Conservation (phyloP, 2,329 filamentous ascomycete species). For the Sporothrix sp. region DNA sequence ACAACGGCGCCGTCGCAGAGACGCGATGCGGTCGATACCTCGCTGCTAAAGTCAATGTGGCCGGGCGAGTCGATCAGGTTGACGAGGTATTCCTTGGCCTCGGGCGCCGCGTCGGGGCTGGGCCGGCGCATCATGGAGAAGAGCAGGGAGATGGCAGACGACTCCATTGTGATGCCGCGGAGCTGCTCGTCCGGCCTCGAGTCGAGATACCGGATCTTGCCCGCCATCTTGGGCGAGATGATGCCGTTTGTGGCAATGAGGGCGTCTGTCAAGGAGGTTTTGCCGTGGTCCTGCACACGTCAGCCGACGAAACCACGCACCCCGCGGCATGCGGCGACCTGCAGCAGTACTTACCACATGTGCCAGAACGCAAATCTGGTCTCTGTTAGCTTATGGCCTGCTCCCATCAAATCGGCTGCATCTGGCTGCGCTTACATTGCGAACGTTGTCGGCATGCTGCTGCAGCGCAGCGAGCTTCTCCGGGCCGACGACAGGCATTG, state of each 20-base stretch:
- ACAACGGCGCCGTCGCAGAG: slow-evolving; percentile 92
- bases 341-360: slow-evolving; percentile 54
- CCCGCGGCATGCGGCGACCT: neutral
- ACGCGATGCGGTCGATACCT: slow-evolving; percentile 90
- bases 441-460: slow-evolving; percentile 74
- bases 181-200: slow-evolving; percentile 92
- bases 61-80: slow-evolving; percentile 97
- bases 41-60: slow-evolving; percentile 97
- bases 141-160: slow-evolving; percentile 90
- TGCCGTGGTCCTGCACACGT: slow-evolving; percentile 65
- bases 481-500: slow-evolving; percentile 83
- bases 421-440: too few species aligned
- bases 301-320: neutral
- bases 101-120: slow-evolving; percentile 55
- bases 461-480: slow-evolving; percentile 89
- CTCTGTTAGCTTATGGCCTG: neutral
- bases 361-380: slow-evolving; percentile 82
- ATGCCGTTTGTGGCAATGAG: slow-evolving; percentile 98
- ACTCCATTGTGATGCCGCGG: slow-evolving; percentile 99
- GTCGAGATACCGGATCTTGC: slow-evolving; percentile 96
- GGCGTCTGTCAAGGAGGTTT: slow-evolving; percentile 92
- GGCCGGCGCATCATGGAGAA: slow-evolving; percentile 81
- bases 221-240: slow-evolving; percentile 93
- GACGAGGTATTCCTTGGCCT: slow-evolving; percentile 83
- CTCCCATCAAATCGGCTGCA: too few species aligned